Evolutionary conservation across 163 green algal species (phyloP).

Genomic region (Botryococcus braunii): DNA sequence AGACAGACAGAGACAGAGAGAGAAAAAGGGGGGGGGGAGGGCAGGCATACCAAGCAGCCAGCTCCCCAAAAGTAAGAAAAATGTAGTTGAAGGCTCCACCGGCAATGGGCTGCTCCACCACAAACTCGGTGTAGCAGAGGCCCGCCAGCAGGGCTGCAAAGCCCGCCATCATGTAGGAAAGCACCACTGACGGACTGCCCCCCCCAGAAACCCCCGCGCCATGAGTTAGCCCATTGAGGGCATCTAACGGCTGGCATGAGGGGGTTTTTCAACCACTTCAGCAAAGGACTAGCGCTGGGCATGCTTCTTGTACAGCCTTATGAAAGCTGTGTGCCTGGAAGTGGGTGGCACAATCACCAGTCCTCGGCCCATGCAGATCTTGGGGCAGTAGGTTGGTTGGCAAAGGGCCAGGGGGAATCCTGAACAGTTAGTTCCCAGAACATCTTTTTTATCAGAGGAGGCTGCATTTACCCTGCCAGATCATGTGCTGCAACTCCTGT

Average conservation of each 20-base stretch:
- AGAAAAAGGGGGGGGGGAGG: too few relatives aligned
- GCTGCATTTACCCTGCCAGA: slow-evolving; percentile 52
- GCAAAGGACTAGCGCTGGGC: not conserved
- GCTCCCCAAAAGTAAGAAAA: slow-evolving; percentile 59
- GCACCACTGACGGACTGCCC: slow-evolving; percentile 54
- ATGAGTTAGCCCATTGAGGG: too few relatives aligned
- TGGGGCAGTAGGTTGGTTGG: too few relatives aligned
- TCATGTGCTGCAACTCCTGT: slow-evolving; percentile 60
- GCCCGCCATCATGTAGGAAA: slow-evolving; percentile 55
- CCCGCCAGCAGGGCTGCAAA: slow-evolving; percentile 59
- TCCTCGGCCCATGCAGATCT: too few relatives aligned
- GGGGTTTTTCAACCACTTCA: not conserved
- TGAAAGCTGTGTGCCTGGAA: too few relatives aligned
- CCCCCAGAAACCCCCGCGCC: too few relatives aligned
- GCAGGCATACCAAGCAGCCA: slow-evolving; percentile 50
- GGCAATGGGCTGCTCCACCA: slow-evolving; percentile 52
- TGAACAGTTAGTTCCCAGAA: too few relatives aligned
- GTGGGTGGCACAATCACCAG: too few relatives aligned
- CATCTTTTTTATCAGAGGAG: too few relatives aligned
- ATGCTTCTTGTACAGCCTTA: too few relatives aligned
- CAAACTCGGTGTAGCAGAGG: slow-evolving; percentile 72
- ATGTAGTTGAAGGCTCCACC: slow-evolving; percentile 75
- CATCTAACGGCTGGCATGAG: too few relatives aligned
- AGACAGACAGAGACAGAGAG: not conserved
- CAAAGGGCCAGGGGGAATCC: not conserved